Percentiles rank a stretch among this genome's conserved stretches.
phyloP scores from a whole-genome alignment of 2,329 filamentous ascomycete genomes.

The Neofusicoccum parvum region DNA sequence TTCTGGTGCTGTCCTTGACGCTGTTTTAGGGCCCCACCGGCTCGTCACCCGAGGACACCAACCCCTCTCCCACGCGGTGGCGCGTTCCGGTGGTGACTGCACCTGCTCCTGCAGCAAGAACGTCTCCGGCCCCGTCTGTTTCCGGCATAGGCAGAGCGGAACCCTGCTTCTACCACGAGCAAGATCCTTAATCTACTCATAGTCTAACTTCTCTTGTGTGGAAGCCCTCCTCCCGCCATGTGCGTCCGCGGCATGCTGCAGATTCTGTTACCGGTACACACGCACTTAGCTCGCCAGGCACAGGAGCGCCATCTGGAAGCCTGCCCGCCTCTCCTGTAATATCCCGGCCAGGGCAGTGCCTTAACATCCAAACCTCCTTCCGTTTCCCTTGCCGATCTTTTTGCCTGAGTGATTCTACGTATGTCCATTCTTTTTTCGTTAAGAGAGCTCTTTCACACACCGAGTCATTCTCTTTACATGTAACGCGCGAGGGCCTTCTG shows the following conservation, averaged over 20 bases:
- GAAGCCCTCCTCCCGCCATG: slow-evolving; percentile 3
- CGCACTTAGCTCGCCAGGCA: slow-evolving; percentile 7
- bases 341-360: not conserved
- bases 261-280: not conserved
- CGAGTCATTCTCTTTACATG: not conserved
- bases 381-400: not conserved
- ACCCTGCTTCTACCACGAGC: not conserved
- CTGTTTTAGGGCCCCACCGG: not conserved
- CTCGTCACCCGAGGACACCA: not conserved
- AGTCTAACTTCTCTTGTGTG: not conserved
- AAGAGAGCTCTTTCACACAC: not conserved
- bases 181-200: not conserved
- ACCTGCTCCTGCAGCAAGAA: slow-evolving; percentile 1
- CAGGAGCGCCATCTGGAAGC: slow-evolving; percentile 5
- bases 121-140: not conserved
- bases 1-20: not conserved
- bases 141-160: not conserved
- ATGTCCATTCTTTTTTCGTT: not conserved
- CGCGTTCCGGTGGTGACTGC: not conserved
- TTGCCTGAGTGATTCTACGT: not conserved
- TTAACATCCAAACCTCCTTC: slow-evolving; percentile 7
- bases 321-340: slow-evolving; percentile 1
- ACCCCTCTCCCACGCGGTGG: slow-evolving; percentile 5
- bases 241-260: not conserved
- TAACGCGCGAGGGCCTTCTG: not conserved